Conservation (phyloP, 139 green algal species). For the Closterium sp. region DNA sequence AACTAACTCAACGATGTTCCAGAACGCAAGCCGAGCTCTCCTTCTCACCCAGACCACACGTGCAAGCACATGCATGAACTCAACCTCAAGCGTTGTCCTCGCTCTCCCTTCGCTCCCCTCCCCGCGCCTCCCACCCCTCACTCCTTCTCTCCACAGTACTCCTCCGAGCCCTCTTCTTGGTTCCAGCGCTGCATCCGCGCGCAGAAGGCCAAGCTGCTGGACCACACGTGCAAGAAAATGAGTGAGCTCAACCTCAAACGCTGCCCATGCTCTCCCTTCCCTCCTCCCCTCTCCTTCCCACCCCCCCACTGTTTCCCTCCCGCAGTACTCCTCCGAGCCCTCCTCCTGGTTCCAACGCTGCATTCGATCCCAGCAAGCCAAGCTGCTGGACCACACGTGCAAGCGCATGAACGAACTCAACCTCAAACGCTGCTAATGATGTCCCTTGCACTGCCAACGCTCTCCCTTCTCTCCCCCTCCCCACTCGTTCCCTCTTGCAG, state of each 20-base stretch:
- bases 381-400: conserved; percentile 85
- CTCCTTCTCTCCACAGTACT: conserved; percentile 54
- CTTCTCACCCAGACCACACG: conserved; percentile 76
- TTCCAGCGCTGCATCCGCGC: conserved; percentile 82
- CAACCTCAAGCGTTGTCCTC: no score
- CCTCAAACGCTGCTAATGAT: conserved; percentile 82
- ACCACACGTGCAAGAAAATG: conserved; percentile 63
- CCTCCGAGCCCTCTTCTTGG: conserved; percentile 55
- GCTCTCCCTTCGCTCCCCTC: no score
- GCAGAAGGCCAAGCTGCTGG: conserved; percentile 55
- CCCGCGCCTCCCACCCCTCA: no score
- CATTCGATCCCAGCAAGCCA: conserved; percentile 63
- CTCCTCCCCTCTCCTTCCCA: no score
- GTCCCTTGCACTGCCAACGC: no score
- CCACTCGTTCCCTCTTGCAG: no score
- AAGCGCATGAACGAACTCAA: conserved; percentile 98
- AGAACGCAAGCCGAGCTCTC: no score
- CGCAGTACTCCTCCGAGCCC: conserved; percentile 54
- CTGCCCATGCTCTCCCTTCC: no score
- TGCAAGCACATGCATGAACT: no score
- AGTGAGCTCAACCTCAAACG: not conserved
- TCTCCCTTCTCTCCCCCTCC: no score
- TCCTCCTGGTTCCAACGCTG: conserved; percentile 71
- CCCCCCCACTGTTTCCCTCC: no score
- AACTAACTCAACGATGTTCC: conserved; percentile 58